Evolutionary conservation across 345 rosid species (phyloP).

Genomic region (Pelargonium nanum): DNA sequence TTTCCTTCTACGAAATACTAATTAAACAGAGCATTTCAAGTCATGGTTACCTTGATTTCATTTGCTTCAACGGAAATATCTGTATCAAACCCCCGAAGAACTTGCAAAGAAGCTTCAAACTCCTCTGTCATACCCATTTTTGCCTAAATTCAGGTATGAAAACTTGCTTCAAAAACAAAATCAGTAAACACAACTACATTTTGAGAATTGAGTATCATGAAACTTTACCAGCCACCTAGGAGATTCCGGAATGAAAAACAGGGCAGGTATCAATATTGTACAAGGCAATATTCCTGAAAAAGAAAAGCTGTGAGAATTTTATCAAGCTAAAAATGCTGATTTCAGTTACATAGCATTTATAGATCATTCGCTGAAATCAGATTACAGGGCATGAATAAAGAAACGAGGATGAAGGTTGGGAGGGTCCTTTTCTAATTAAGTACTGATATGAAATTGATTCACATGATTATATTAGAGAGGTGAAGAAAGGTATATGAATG

Average conservation of each 20-base stretch:
- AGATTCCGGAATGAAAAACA: conserved; percentile 93
- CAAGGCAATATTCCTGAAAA: conserved; percentile 77
- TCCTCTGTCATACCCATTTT: conserved; percentile 99
- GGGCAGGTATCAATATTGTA: conserved; percentile 70
- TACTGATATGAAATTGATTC: too few species aligned
- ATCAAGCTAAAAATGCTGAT: not conserved
- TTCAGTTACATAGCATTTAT: not conserved
- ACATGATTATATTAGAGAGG: too few species aligned
- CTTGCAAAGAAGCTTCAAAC: conserved; percentile 93
- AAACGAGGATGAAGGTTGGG: too few species aligned
- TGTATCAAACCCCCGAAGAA: conserved; percentile 82
- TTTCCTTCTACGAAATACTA: not conserved
- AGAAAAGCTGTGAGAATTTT: conserved; percentile 6
- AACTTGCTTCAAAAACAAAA: conserved; percentile 7
- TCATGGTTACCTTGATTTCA: conserved; percentile 70
- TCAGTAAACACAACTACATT: not conserved
- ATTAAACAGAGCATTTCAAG: conserved; percentile 1
- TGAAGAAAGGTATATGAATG: too few species aligned
- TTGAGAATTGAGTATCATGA: not conserved
- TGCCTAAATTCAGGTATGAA: conserved; percentile 42
- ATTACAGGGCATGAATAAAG: not conserved
- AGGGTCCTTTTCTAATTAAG: too few species aligned
- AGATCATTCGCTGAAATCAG: not conserved
- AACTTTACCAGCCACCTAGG: conserved; percentile 92
- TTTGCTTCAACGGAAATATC: conserved; percentile 81